These are phyloP conservation scores for Fusarium transvaalense DNA, from an alignment of 2,329 filamentous ascomycete genomes.

Conservation along the genomic window DNA sequence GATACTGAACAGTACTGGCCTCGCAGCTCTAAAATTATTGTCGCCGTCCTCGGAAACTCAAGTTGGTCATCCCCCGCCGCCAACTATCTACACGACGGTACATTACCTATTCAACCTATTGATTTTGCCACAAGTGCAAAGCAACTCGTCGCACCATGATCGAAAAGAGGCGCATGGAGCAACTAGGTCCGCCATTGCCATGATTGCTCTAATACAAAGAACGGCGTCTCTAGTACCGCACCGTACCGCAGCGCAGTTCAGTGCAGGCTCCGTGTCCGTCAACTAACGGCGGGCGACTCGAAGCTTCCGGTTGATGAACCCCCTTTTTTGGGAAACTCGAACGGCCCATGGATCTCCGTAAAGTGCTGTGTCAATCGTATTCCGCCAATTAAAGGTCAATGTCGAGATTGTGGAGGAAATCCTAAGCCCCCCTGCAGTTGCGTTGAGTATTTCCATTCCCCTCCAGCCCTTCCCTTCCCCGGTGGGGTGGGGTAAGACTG, in stretches of 20 bases:
- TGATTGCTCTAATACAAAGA: conserved; percentile 11
- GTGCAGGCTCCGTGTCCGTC: conserved; percentile 24
- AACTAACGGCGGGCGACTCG: conserved; percentile 23
- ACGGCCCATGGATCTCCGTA: conserved; percentile 28
- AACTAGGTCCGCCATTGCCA: conserved; percentile 25
- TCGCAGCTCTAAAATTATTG: conserved; percentile 15
- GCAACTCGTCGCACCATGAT: conserved; percentile 22
- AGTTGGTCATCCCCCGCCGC: not conserved
- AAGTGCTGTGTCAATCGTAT: conserved; percentile 23
- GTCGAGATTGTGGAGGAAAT: conserved; percentile 9
- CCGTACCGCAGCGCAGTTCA: conserved; percentile 7
- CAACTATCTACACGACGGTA: too few relatives aligned
- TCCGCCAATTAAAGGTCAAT: conserved; percentile 33
- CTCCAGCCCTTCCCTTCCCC: conserved; percentile 23
- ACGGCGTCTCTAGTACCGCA: conserved; percentile 13
- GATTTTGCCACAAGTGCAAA: not conserved
- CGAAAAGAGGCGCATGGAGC: conserved; percentile 38
- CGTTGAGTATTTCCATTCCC: conserved; percentile 30
- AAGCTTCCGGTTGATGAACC: conserved; percentile 39
- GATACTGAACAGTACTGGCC: too few relatives aligned
- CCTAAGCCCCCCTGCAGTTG: conserved; percentile 36
- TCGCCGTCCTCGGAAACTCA: conserved; percentile 11
- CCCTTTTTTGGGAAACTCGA: conserved; percentile 45
- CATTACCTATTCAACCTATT: not conserved
- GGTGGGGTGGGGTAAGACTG: conserved; percentile 8